Base-by-base conservation (phyloP, 1,284 basidiomycete genomes). In the Sanguinoderma infundibulare region DNA sequence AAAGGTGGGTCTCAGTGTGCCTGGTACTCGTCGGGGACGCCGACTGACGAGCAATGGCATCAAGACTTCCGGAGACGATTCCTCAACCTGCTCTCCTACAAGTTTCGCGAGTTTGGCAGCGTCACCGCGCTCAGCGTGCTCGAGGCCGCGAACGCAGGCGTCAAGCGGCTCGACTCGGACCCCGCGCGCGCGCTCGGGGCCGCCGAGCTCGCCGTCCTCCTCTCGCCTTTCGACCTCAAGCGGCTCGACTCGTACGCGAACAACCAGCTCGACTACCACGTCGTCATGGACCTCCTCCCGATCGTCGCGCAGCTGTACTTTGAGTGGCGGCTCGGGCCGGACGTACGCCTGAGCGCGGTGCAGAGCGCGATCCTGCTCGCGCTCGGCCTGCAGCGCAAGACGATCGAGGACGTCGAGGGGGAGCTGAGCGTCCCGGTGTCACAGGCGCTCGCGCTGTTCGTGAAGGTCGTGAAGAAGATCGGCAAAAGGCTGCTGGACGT, bases 161-260 rank as follows among this genome's bases (percentile, higher is more conserved):
- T 89, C n/a, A 90, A 84, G 68, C 78, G 79, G 56, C 72, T 80
- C 8, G 83, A 82, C 57, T 73, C 74, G 12, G 75, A 83, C 36
- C 75, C 76, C 26, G 72, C 77, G 7, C 79, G 78, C 77, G 92
- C 76, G 58, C 78, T 88, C 28, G 75, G 76, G n/a, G 76, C 90
- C 1, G 72, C 82, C 1, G 96, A 98, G 70, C 81, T 99, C 9
- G 81, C 84, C 1, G 79, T 89, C 42, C 76, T 94, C 17, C 76
- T 98, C 62, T 90, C 95, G 1, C 95, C 97, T 0, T 98, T 98
- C 73, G 98, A 99, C 77, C 82, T 99, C 70, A 98, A 98, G 78
- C 90, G 98, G 2, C 85, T 99, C 36, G 93, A 97, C 68, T 93
- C 96, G 6, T 99, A 99, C 70, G 91, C 95, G 5, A 96, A 97